Evolutionary conservation across 2,329 filamentous ascomycete genomes (phyloP).

Genomic region (Bipolaris victoriae): DNA sequence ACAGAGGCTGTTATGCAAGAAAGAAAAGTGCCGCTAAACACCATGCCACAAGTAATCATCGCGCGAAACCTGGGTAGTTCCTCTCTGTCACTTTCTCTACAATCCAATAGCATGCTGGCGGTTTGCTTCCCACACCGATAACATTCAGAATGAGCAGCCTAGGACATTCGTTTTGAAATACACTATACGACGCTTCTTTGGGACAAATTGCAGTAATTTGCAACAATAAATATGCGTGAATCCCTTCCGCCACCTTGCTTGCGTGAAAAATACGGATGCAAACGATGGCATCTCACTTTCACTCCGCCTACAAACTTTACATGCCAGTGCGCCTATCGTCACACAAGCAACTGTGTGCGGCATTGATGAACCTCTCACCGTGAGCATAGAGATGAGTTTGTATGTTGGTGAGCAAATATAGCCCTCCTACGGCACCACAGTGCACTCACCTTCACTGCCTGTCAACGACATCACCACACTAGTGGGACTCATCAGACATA

Average conservation of each 20-base stretch:
- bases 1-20: not conserved
- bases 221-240: not conserved
- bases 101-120: not conserved
- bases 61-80: not conserved
- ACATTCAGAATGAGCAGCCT: not conserved
- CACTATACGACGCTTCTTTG: not conserved
- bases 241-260: not conserved
- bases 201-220: no score
- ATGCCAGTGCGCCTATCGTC: not conserved
- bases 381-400: constrained; percentile 10
- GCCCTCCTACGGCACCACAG: not conserved
- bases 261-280: not conserved
- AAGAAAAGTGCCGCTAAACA: not conserved
- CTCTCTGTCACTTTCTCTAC: not conserved
- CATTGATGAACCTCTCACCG: no score
- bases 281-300: constrained; percentile 5
- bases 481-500: constrained; percentile 7
- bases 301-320: not conserved
- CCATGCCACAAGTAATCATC: not conserved
- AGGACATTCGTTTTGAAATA: not conserved
- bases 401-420: not conserved
- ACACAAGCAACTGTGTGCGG: not conserved
- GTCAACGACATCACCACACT: constrained; percentile 6
- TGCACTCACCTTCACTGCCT: constrained; percentile 22
- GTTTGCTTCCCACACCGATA: not conserved